Evolutionary conservation across 2,329 filamentous ascomycete species (phyloP).

Genomic region (Parastagonospora avenae): DNA sequence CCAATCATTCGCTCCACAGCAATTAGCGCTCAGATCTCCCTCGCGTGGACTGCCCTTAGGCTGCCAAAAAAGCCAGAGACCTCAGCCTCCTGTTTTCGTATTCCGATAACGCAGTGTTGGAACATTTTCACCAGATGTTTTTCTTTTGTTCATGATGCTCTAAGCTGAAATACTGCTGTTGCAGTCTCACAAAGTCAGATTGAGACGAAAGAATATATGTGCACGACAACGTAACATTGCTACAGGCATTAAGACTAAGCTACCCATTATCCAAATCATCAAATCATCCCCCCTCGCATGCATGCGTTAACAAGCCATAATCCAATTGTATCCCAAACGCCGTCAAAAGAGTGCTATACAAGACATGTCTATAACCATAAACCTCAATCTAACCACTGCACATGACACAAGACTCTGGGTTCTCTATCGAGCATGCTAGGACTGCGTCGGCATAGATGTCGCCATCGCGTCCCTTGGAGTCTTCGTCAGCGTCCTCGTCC

Average conservation of each 20-base stretch:
- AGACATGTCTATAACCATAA: neutral
- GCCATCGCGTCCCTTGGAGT: constrained; percentile 76
- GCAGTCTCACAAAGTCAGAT: no score
- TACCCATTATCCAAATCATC: constrained; percentile 23
- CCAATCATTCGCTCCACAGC: no score
- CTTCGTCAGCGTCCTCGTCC: constrained; percentile 73
- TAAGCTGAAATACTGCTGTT: no score
- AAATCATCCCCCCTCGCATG: constrained; percentile 27
- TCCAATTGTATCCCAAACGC: neutral
- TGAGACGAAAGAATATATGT: no score
- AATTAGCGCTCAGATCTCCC: no score
- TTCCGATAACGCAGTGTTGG: no score
- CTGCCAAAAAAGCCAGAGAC: no score
- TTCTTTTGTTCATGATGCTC: no score
- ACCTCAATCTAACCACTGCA: constrained; percentile 78
- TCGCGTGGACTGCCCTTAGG: no score
- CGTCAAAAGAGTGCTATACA: neutral
- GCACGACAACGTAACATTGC: neutral
- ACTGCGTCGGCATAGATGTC: constrained; percentile 97
- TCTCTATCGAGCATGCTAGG: constrained; percentile 94
- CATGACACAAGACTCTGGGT: constrained; percentile 94
- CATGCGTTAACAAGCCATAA: neutral
- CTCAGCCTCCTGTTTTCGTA: no score
- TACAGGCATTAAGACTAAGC: constrained; percentile 15
- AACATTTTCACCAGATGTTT: no score